These are phyloP conservation scores for Viridothelium virens DNA, from an alignment of 495 filamentous ascomycete species.

Conservation along the genomic window DNA sequence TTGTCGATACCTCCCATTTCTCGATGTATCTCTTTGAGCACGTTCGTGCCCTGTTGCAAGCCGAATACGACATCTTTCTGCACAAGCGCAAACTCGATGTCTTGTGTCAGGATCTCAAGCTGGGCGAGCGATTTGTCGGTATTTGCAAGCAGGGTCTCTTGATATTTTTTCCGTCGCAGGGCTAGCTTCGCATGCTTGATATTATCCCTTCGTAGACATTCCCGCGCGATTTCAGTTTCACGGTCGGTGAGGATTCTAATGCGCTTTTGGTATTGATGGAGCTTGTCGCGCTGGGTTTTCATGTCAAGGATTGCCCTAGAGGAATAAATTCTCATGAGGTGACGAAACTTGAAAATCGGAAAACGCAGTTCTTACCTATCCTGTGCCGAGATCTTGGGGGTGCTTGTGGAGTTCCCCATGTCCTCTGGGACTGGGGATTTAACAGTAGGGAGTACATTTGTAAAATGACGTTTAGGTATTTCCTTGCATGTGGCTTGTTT, in stretches of 20 bases:
- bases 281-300: constrained; percentile 93
- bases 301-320: constrained; percentile 86
- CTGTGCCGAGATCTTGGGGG: constrained; percentile 63
- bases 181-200: constrained; percentile 77
- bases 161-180: constrained; percentile 91
- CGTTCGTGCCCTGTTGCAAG: constrained; percentile 81
- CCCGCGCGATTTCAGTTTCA: constrained; percentile 74
- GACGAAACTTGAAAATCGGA: constrained; percentile 5
- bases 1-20: constrained; percentile 94
- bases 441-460: no score
- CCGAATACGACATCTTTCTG: constrained; percentile 94
- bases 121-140: constrained; percentile 87
- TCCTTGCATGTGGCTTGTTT: background rate
- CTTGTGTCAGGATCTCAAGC: constrained; percentile 71
- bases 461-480: constrained; percentile 7
- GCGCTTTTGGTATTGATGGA: constrained; percentile 86
- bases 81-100: constrained; percentile 88
- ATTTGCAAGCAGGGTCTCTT: constrained; percentile 79
- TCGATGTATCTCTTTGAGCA: constrained; percentile 79
- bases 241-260: constrained; percentile 74
- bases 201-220: constrained; percentile 68
- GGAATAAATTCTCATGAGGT: constrained; percentile 1
- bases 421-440: no score
- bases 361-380: constrained; percentile 48
- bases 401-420: constrained; percentile 61